Evolutionary conservation across 768 basidiomycete genomes (phyloP).

Genomic region (Boletus pseudo-olivaceus): DNA sequence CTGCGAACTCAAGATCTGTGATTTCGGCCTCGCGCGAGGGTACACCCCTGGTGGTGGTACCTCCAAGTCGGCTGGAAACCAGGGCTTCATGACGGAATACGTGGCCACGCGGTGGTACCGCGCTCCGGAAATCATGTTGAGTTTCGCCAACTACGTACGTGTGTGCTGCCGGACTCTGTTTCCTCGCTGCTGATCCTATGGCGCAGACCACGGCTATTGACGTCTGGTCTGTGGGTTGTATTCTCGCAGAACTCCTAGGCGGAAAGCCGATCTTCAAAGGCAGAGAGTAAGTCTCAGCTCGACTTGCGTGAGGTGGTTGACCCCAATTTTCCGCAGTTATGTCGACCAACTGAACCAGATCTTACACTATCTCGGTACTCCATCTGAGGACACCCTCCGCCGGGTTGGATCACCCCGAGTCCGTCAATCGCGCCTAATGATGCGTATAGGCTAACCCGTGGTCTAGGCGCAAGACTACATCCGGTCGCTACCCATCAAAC

Average conservation of each 20-base stretch:
- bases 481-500: slow-evolving; percentile 95
- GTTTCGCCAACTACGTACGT: slow-evolving; percentile 90
- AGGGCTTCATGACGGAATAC: slow-evolving; percentile 99
- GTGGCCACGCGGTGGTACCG: slow-evolving; percentile 99
- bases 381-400: slow-evolving; percentile 92
- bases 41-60: slow-evolving; percentile 83
- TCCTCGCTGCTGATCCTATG: slow-evolving; percentile 14
- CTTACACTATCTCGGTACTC: slow-evolving; percentile 96
- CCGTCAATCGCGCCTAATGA: slow-evolving; percentile 23
- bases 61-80: slow-evolving; percentile 70
- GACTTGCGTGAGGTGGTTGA: neutral
- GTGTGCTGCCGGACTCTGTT: neutral
- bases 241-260: slow-evolving; percentile 86
- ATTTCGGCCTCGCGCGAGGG: slow-evolving; percentile 94
- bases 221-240: slow-evolving; percentile 96
- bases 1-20: slow-evolving; percentile 97
- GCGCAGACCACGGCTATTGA: slow-evolving; percentile 85
- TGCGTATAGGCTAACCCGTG: neutral
- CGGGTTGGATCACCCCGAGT: slow-evolving; percentile 95
- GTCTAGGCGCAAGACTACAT: slow-evolving; percentile 94
- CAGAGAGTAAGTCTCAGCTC: slow-evolving; percentile 66
- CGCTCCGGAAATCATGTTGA: slow-evolving; percentile 98
- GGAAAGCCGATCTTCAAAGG: slow-evolving; percentile 98
- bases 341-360: slow-evolving; percentile 99
- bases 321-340: slow-evolving; percentile 51